Base-by-base conservation (phyloP, 208 protist genomes). In the Trypanosoma brucei region DNA sequence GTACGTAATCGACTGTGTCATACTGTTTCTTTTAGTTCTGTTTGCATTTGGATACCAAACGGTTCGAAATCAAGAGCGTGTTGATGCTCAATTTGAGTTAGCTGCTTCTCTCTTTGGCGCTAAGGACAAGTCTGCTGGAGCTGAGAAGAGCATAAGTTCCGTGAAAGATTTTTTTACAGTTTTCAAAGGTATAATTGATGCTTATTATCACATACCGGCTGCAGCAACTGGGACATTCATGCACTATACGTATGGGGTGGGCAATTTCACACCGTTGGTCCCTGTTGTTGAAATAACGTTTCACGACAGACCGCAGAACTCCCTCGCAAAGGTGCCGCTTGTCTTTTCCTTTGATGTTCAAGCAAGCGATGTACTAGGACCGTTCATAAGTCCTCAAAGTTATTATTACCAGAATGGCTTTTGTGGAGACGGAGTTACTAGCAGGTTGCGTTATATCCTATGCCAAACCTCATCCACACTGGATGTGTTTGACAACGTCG, bases 41-140 rank as follows among this genome's bases (percentile, higher is more conserved):
- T 86, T 83, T 65, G 77, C 71, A 3, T 79, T 86, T 39, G 55
- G 68, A 42, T 81, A 81, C 44, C 81, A 86, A 55, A 62, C 52
- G 3, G 39, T 68, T 11, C 62, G 69, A 54, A 86, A 86, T 64
- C 61, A 61, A 49, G 71, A 81, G 60, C 53, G 63, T 42, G 42
- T 68, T 31, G 70, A 81, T 61, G 68, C 62, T 36, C 65, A 65
- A 36, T 71, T 76, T 72, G 71, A 72, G 22, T 52, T 83, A 22
- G 68, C 74, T 3, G 68, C 62, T 35, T 81, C 75, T 50, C 62
- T 86, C 2, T 81, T 81, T 63, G 61, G 58, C 13, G 65, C 70
- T 53, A 58, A 68, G 39, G 70, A 74, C 14, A 70, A 65, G 63
- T 75, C 57, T 38, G 38, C 38, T 13, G 49, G 30, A 22, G 68